phyloP scores from a whole-genome alignment of 2,329 filamentous ascomycete genomes.

The Calonectria multiphialidica region DNA sequence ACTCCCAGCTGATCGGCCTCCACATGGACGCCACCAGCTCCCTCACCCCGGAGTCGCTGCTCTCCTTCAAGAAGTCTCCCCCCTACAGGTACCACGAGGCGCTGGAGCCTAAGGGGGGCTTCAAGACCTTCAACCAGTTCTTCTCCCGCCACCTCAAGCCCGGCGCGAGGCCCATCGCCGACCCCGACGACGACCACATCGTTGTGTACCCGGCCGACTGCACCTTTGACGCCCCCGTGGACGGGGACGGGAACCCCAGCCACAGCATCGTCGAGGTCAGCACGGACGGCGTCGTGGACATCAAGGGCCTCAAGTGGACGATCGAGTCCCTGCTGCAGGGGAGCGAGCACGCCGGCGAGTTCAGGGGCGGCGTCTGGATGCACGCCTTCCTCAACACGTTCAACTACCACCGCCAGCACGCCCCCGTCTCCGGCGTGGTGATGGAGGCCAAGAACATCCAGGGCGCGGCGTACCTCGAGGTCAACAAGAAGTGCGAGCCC shows the following conservation, averaged over 20 bases:
- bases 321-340: conserved; percentile 51
- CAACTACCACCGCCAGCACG: conserved; percentile 58
- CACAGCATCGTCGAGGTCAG: conserved; percentile 41
- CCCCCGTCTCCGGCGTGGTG: conserved; percentile 53
- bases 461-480: conserved; percentile 53
- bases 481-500: conserved; percentile 36
- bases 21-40: conserved; percentile 50
- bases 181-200: conserved; percentile 41
- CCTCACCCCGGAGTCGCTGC: conserved; percentile 44
- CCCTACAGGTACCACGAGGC: conserved; percentile 48
- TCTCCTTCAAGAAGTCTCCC: conserved; percentile 48
- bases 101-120: conserved; percentile 46
- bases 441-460: conserved; percentile 52
- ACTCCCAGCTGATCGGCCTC: conserved; percentile 49
- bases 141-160: conserved; percentile 53
- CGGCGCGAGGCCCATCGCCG: conserved; percentile 47
- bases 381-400: conserved; percentile 54
- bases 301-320: conserved; percentile 54
- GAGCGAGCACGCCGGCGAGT: conserved; percentile 45
- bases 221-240: conserved; percentile 45
- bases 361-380: conserved; percentile 55
- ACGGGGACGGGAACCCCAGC: conserved; percentile 1
- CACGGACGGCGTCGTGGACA: conserved; percentile 42
- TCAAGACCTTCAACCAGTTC: conserved; percentile 55
- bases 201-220: conserved; percentile 53